Conservation (phyloP, 176 grass and related monocot species). For the Puya raimondii region DNA sequence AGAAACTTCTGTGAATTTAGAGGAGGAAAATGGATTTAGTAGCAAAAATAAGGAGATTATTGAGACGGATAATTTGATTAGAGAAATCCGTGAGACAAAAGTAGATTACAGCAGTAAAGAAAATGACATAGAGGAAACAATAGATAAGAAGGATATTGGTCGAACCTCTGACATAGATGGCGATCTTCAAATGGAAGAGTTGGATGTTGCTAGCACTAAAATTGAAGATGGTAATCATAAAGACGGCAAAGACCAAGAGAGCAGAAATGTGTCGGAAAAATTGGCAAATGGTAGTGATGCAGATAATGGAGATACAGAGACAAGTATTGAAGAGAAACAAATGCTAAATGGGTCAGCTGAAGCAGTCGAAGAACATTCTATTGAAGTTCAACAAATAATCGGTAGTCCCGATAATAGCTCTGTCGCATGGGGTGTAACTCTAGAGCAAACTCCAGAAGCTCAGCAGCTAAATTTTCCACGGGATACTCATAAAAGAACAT, state of each 20-base stretch:
- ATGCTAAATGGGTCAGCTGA: background rate
- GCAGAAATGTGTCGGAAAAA: background rate
- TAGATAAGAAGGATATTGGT: background rate
- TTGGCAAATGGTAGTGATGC: background rate
- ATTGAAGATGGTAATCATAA: background rate
- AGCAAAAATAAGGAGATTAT: background rate
- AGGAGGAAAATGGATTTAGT: background rate
- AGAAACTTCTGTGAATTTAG: background rate
- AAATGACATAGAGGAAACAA: background rate
- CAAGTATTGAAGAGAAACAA: background rate
- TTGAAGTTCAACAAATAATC: slow-evolving; percentile 1
- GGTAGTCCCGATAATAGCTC: background rate
- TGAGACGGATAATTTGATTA: background rate
- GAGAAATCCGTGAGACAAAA: background rate
- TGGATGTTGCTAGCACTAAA: background rate
- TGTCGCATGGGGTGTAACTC: background rate
- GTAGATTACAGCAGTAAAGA: background rate
- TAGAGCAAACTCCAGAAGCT: background rate
- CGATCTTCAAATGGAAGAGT: background rate
- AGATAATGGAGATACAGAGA: background rate
- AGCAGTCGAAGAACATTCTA: background rate
- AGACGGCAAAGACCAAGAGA: background rate
- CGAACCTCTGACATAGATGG: background rate
- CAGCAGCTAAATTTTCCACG: background rate
- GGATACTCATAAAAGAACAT: background rate